Conservation (phyloP, 768 basidiomycete species). For the Termitomyces sp. region DNA sequence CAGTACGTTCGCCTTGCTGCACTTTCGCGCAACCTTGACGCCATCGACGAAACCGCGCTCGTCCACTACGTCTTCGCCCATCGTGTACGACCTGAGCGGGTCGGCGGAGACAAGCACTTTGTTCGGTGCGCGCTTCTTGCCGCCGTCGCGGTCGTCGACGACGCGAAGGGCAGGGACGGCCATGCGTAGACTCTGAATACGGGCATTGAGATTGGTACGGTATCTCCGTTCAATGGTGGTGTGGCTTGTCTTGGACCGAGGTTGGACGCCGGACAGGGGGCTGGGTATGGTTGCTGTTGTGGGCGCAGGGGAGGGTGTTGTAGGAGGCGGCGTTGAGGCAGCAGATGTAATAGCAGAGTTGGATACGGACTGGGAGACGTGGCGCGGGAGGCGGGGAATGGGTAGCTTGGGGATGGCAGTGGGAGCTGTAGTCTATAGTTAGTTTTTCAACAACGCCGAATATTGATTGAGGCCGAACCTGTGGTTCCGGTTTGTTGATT, state of each 20-base stretch:
- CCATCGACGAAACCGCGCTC: constrained; percentile 86
- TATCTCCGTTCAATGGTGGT: constrained; percentile 88
- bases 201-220: constrained; percentile 83
- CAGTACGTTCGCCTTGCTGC: constrained; percentile 86
- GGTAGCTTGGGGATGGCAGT: constrained; percentile 29
- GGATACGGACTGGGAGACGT: constrained; percentile 15
- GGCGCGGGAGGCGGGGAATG: constrained; percentile 32
- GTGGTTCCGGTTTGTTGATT: constrained; percentile 14
- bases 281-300: constrained; percentile 12
- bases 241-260: constrained; percentile 74
- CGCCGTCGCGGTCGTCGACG: constrained; percentile 55
- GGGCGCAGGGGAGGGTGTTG: constrained; percentile 26
- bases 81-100: constrained; percentile 24
- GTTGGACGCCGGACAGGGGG: constrained; percentile 5
- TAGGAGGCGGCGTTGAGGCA: constrained; percentile 36
- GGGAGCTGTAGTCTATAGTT: constrained; percentile 8
- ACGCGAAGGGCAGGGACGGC: constrained; percentile 83
- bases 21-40: constrained; percentile 88
- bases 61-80: constrained; percentile 56
- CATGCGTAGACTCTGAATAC: constrained; percentile 74
- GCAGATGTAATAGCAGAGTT: constrained; percentile 29
- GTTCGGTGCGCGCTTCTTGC: constrained; percentile 44
- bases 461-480: constrained; percentile 14
- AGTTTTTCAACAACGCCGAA: background rate
- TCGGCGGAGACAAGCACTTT: constrained; percentile 28